Evolutionary conservation across 1,139 yeast genomes (phyloP), one percentile per base, ranked within the genome.

Genomic region (Saccharomyces uvarum): DNA sequence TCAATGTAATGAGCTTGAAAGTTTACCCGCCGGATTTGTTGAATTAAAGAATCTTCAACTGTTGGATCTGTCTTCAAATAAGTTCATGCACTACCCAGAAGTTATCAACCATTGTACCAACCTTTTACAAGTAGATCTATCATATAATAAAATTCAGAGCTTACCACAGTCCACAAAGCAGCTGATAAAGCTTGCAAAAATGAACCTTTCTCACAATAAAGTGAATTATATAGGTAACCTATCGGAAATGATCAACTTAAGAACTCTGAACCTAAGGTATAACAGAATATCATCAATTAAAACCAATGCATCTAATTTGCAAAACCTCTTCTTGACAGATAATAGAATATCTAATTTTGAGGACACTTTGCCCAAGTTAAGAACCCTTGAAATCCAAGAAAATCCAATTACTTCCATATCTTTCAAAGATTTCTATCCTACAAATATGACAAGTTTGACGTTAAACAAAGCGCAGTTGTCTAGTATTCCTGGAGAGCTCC

Each of bases 381-480:
- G 86, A 61, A 73, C 77, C 6, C 67, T 78, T 59, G 77, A 80
- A 67, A 69, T 82, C 59, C 88, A 84, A 66, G 78, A 86, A 65
- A 90, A 89, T 66, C 97, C 97, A 9, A 81, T 90, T 51, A 88
- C 96, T 2, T 84, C 85, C 4, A 78, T 88, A 58, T 80, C 80
- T 46, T 83, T 86, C 61, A 81, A 82, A 57, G 80, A 81, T 28
- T 73, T 76, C 49, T 75, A 79, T 47, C 77, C 86, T 64, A 75
- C 77, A 16, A 79, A 81, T 57, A 75, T 91, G 64, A 85, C 93
- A 1, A 82, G 86, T 26, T 75, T 91, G 55, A 90, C 89, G 59
- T 74, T 91, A 51, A 82, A 88, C 8, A 87, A 86, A 64, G 97
- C 96, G 0, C 90, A 88, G 66, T 75, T 91, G 49, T 82, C 96